A percentile compares a stretch with the other conserved stretches of the same genome.
Evolutionary conservation across 129 eudicot species (phyloP).

Genomic region (Flaveria brownii): DNA sequence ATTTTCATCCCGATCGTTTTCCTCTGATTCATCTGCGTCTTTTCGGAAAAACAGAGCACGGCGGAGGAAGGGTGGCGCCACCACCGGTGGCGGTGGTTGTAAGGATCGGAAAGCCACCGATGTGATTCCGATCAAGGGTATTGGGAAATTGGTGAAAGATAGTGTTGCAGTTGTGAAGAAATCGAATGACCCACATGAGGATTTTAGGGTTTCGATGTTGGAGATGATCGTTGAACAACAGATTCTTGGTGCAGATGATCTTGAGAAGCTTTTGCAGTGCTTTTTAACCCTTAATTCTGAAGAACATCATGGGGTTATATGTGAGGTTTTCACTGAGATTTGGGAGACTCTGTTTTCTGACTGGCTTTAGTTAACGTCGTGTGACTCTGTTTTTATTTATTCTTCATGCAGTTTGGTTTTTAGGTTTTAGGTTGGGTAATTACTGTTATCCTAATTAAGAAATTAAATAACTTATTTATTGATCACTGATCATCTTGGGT

Average conservation of each 20-base stretch:
- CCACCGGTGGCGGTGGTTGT: constrained; percentile 15
- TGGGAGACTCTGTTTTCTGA: constrained; percentile 66
- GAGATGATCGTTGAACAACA: constrained; percentile 86
- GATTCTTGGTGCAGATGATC: constrained; percentile 55
- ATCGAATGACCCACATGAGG: constrained; percentile 77
- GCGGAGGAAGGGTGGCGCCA: neutral
- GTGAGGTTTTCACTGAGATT: constrained; percentile 71
- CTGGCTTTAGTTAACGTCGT: constrained; percentile 20
- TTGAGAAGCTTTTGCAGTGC: constrained; percentile 60
- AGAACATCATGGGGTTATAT: constrained; percentile 64
- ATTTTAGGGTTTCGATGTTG: constrained; percentile 86
- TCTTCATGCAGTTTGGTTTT: constrained; percentile 8
- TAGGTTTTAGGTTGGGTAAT: constrained; percentile 29
- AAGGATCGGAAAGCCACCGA: constrained; percentile 32
- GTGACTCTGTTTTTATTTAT: constrained; percentile 25
- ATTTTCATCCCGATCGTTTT: constrained; percentile 66
- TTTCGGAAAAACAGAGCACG: constrained; percentile 30
- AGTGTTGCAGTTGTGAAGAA: constrained; percentile 80
- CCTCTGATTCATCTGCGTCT: constrained; percentile 56
- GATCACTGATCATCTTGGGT: neutral
- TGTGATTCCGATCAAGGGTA: constrained; percentile 35
- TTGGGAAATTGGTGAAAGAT: constrained; percentile 44
- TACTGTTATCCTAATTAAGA: constrained; percentile 39
- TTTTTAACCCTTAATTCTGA: constrained; percentile 62
- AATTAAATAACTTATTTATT: neutral